phyloP scores from a whole-genome alignment of 2,329 filamentous ascomycete species.

The Ophiostoma fasciatum region DNA sequence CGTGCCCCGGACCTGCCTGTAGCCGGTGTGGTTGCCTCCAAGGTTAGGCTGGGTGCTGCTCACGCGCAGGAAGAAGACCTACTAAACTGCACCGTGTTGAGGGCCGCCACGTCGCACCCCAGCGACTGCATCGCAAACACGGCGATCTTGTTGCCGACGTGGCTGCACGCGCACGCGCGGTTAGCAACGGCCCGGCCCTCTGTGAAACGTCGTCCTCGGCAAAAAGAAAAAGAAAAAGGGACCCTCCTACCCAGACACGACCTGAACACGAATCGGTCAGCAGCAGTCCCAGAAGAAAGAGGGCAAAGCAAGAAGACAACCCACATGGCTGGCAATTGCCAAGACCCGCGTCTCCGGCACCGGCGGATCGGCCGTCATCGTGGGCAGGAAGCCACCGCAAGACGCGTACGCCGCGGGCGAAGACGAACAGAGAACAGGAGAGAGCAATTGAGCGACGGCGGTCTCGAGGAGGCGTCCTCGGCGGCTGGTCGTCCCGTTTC shows the following conservation, averaged over 20 bases:
- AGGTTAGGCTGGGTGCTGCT: too few relatives aligned
- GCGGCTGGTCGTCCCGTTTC: too few relatives aligned
- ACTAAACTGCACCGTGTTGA: slow-evolving; percentile 99
- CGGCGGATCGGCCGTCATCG: slow-evolving; percentile 25
- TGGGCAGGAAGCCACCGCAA: too few relatives aligned
- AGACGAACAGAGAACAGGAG: too few relatives aligned
- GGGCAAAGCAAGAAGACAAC: slow-evolving; percentile 17
- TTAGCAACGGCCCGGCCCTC: too few relatives aligned
- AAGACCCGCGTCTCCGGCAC: slow-evolving; percentile 54
- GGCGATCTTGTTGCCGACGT: slow-evolving; percentile 96
- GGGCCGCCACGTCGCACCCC: slow-evolving; percentile 81
- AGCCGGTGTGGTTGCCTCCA: slow-evolving; percentile 87
- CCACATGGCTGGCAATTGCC: slow-evolving; percentile 90
- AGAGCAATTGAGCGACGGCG: too few relatives aligned
- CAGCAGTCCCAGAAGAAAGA: slow-evolving; percentile 6
- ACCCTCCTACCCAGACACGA: slow-evolving; percentile 54
- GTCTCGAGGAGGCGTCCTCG: too few relatives aligned
- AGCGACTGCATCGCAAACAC: slow-evolving; percentile 88
- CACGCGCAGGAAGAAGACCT: slow-evolving; percentile 24
- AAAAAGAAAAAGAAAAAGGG: too few relatives aligned
- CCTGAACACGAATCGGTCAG: slow-evolving; percentile 28
- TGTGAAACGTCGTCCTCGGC: too few relatives aligned
- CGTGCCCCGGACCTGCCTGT: slow-evolving; percentile 75
- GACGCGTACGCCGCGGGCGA: too few relatives aligned
- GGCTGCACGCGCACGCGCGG: slow-evolving; percentile 35